phyloP scores from a whole-genome alignment of 2,329 filamentous ascomycete species.

The Simplicillium sp. region DNA sequence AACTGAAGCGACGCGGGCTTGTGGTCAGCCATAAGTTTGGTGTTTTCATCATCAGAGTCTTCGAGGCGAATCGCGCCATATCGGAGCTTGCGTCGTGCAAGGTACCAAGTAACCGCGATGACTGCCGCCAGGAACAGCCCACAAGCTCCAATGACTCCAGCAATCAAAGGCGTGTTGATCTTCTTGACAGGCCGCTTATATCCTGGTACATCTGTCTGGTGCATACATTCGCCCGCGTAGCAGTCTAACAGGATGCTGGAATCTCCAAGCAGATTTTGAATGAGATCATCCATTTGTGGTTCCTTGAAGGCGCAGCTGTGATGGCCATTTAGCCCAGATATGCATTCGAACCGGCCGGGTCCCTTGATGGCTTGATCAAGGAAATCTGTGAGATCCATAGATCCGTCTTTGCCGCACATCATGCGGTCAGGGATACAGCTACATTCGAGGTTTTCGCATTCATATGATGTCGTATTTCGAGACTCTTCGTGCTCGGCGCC shows the following conservation, averaged over 20 bases:
- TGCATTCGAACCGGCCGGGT: constrained; percentile 74
- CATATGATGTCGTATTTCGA: constrained; percentile 75
- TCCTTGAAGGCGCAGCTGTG: constrained; percentile 78
- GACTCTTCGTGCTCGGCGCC: constrained; percentile 56
- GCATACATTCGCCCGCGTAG: constrained; percentile 81
- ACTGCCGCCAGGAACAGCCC: constrained; percentile 83
- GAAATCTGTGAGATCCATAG: constrained; percentile 87
- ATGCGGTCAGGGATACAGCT: constrained; percentile 84
- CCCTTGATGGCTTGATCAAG: constrained; percentile 74
- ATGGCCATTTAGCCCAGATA: constrained; percentile 50
- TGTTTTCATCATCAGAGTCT: constrained; percentile 79
- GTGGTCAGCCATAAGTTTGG: constrained; percentile 83
- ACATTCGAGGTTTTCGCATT: constrained; percentile 77
- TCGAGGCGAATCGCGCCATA: constrained; percentile 74
- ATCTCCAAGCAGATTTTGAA: constrained; percentile 83
- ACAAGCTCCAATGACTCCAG: constrained; percentile 79
- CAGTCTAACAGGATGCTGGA: constrained; percentile 78
- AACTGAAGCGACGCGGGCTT: constrained; percentile 85
- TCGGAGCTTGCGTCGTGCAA: constrained; percentile 63
- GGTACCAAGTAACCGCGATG: constrained; percentile 77
- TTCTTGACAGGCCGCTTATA: constrained; percentile 49
- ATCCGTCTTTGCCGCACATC: constrained; percentile 86
- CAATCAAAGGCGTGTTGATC: constrained; percentile 61
- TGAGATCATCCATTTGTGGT: constrained; percentile 85
- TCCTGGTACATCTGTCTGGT: constrained; percentile 85